Conservation (phyloP, 352 stramenopile genomes). For the Pythium periplocum region DNA sequence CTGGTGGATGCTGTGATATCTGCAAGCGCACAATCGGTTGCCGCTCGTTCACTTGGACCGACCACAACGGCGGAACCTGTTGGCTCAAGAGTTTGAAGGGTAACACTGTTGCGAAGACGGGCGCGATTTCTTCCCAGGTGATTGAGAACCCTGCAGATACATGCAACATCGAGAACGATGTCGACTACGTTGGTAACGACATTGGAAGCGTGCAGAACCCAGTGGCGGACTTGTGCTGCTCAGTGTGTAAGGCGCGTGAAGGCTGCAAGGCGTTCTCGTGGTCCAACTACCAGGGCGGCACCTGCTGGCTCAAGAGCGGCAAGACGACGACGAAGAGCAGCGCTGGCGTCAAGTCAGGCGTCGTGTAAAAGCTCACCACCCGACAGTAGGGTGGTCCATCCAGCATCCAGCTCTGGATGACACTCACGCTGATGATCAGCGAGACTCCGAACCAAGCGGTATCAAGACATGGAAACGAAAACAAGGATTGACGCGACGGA, state of each 20-base stretch:
- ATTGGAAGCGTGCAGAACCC: not conserved
- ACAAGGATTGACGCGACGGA: too few relatives aligned
- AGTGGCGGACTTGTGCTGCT: slow-evolving; percentile 4
- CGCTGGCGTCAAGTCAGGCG: too few relatives aligned
- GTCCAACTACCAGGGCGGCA: slow-evolving; percentile 19
- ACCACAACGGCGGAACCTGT: slow-evolving; percentile 18
- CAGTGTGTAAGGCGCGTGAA: not conserved
- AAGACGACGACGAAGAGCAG: not conserved
- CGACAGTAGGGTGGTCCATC: too few relatives aligned
- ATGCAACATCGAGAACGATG: not conserved
- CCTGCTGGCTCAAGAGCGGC: slow-evolving; percentile 25
- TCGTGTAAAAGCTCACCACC: too few relatives aligned
- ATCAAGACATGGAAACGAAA: too few relatives aligned
- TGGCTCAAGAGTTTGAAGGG: slow-evolving; percentile 16
- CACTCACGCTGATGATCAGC: too few relatives aligned
- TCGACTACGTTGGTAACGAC: slow-evolving; percentile 15
- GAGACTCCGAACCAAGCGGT: too few relatives aligned
- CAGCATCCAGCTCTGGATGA: too few relatives aligned
- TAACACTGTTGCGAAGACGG: slow-evolving; percentile 1
- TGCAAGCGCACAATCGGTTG: not conserved
- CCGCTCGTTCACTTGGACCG: slow-evolving; percentile 5
- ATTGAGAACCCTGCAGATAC: not conserved
- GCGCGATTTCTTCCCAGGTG: not conserved
- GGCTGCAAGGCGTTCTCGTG: slow-evolving; percentile 18
- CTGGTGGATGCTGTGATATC: slow-evolving; percentile 11